Base-by-base conservation (phyloP, 2,329 filamentous ascomycete species). In the Didymella segeticola region DNA sequence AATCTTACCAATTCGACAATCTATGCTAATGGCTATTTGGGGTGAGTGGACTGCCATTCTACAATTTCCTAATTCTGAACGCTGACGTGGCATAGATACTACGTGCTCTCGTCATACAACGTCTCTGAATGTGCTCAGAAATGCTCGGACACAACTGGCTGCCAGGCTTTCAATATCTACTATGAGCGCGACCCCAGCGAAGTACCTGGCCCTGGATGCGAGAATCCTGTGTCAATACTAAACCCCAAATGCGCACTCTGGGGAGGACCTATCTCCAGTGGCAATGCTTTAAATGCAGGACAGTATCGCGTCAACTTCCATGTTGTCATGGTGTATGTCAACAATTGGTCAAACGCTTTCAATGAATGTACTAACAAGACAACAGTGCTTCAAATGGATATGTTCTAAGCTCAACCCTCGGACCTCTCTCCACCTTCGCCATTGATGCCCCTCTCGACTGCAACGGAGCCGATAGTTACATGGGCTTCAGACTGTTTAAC, bases 101-200 rank as follows among this genome's bases (percentile, higher is more conserved):
- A 17, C 4, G 27, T 43, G 2, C 25, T 43, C n/a, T 31, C 27
- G 17, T 38, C 34, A 12, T 47, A 47, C 26, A 39, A 47, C 11
- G 34, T 39, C 26, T 15, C 34, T 2, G 45, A 47, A 22, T 47
- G 45, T 15, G 33, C 45, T 7, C 3, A 11, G 5, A 47, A 14
- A 17, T 47, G 45, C n/a, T 25, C 33, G 14, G 9, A 17, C 14
- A 47, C 45, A 5, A 20, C 14, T 2, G 45, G 45, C 12, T 47
- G 45, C 17, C 45, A 47, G 20, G 45, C 12, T 5, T 47, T 47
- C 45, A 47, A 47, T 10, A 19, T 38, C 6, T 47, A 47, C 17
- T 38, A 38, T n/a, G 45, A 47, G 26, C 45, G 45, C n/a, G 20
- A 17, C 15, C 45, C 45, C 3, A 47, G 45, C 26, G 3, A 22